Base-by-base conservation (phyloP, 371 early-diverging fungal genomes). In the Thermomucor indicae-seudaticae region DNA sequence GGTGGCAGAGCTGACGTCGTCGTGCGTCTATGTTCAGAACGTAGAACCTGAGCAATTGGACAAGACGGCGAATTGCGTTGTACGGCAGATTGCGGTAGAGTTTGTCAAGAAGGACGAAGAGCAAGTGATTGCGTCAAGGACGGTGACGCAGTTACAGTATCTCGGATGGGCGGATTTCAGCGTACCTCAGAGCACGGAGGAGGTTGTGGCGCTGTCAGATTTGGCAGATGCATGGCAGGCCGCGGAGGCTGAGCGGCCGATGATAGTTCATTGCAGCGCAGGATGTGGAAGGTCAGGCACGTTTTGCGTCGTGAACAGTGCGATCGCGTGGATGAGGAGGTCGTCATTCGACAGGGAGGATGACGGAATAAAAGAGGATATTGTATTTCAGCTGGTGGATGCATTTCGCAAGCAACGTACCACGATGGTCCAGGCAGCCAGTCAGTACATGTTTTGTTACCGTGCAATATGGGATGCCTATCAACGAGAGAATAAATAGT, bases 261-360 rank as follows among this genome's bases (percentile, higher is more conserved):
- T 78, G 19, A 57, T 86, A 4, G 88, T 91, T 7, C 89, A 91
- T 55, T 91, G 91, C 55, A 88, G 88, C 55, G 99, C 99, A 6
- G 99, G 99, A 4, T 94, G 96, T 58, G 99, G 99, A 3, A 77
- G 99, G 28, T 96, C 99, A 0, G 99, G 98, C 1, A 91, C 95
- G 0, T 97, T 97, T 66, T 91, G 92, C 53, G 65, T 69, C 4
- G 37, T 72, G 22, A 67, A 69, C 49, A 47, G 55, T 1, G 65
- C 50, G n/a, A 43, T 55, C 17, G 43, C 48, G 6, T 47, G 42
- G 41, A 28, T 57, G 17, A 24, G 47, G 6, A 29, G 16, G 35
- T 22, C 41, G 29, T 7, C 27, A 16, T 16, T 16, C 6, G 12
- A n/a, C 16, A 70, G 83, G 0, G 67, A 53, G 10, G 8, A 20